A percentile compares a stretch with the other conserved stretches of the same genome.
These are phyloP conservation scores for Pelagomonas calceolata DNA, from an alignment of 108 stramenopile species.

Conservation along the genomic window DNA sequence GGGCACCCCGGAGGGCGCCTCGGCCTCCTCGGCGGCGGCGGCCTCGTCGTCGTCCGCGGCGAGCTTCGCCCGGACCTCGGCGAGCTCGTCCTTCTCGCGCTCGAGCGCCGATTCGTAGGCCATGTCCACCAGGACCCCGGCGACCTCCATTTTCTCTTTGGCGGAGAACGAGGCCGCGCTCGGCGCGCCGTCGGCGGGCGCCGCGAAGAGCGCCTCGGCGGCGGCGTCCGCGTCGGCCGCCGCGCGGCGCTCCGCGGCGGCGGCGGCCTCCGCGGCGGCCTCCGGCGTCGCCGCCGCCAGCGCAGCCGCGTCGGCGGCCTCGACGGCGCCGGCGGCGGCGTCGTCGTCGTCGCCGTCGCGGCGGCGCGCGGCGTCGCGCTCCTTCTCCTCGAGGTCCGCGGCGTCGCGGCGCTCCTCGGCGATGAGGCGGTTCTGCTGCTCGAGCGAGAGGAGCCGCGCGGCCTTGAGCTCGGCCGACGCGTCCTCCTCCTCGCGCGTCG, in stretches of 20 bases:
- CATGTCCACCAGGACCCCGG: slow-evolving; percentile 66
- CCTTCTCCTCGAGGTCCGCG: slow-evolving; percentile 1
- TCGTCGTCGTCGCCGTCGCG: slow-evolving; percentile 9
- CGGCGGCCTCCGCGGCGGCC: background rate
- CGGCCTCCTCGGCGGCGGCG: slow-evolving; percentile 7
- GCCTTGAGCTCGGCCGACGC: slow-evolving; percentile 59
- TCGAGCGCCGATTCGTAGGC: slow-evolving; percentile 61
- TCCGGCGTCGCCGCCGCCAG: background rate
- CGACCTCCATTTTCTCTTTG: slow-evolving; percentile 33
- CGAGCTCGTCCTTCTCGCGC: slow-evolving; percentile 58
- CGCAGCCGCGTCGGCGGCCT: background rate
- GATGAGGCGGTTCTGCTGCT: slow-evolving; percentile 65
- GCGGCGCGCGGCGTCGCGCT: background rate
- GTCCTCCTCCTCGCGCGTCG: slow-evolving; percentile 67
- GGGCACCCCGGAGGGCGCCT: slow-evolving; percentile 10
- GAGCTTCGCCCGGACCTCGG: slow-evolving; percentile 56
- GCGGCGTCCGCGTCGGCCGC: background rate
- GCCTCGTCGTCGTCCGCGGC: slow-evolving; percentile 28
- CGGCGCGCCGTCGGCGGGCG: slow-evolving; percentile 7
- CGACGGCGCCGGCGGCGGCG: background rate
- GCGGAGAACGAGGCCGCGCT: slow-evolving; percentile 46
- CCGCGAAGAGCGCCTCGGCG: slow-evolving; percentile 1
- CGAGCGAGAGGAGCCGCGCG: slow-evolving; percentile 61
- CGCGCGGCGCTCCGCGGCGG: background rate
- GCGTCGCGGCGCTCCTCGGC: slow-evolving; percentile 30